Conservation (phyloP, 495 filamentous ascomycete genomes). For the Podospora comata region DNA sequence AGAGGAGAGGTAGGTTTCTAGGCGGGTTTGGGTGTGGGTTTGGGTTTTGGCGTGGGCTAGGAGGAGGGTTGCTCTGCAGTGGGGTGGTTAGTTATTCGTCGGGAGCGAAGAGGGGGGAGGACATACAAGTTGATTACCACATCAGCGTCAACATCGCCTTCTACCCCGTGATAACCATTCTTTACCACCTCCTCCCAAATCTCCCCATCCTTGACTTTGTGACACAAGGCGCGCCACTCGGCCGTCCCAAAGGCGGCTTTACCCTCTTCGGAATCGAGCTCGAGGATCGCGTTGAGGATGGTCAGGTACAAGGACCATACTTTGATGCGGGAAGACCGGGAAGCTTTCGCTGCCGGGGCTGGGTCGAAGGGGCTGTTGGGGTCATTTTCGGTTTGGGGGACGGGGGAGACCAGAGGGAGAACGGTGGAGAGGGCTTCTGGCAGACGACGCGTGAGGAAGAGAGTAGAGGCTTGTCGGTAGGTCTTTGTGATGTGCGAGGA, state of each 20-base stretch:
- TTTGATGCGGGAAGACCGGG: conserved; percentile 78
- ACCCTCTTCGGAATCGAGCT: conserved; percentile 85
- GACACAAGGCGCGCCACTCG: conserved; percentile 75
- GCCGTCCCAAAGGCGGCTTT: conserved; percentile 78
- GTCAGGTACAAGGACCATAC: conserved; percentile 97
- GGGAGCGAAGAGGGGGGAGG: background rate
- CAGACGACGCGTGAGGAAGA: conserved; percentile 89
- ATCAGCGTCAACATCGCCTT: conserved; percentile 89
- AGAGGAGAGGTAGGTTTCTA: conserved; percentile 87
- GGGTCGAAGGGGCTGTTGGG: conserved; percentile 38
- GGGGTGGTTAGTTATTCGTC: conserved; percentile 11
- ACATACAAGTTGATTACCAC: conserved; percentile 88
- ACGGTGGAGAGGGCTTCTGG: conserved; percentile 82
- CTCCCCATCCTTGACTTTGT: conserved; percentile 76
- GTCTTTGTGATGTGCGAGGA: conserved; percentile 70
- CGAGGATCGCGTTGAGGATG: conserved; percentile 82
- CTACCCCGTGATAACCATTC: conserved; percentile 77
- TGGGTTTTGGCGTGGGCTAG: conserved; percentile 84
- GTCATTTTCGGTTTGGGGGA: conserved; percentile 39
- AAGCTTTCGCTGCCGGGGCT: conserved; percentile 70
- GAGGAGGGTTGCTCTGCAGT: conserved; percentile 70
- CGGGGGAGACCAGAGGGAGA: conserved; percentile 64
- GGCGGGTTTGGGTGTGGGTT: conserved; percentile 73
- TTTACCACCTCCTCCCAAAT: conserved; percentile 91
- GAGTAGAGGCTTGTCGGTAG: conserved; percentile 84